Evolutionary conservation across 2,329 filamentous ascomycete species (phyloP).

Genomic region (Hypoxylon sp.): DNA sequence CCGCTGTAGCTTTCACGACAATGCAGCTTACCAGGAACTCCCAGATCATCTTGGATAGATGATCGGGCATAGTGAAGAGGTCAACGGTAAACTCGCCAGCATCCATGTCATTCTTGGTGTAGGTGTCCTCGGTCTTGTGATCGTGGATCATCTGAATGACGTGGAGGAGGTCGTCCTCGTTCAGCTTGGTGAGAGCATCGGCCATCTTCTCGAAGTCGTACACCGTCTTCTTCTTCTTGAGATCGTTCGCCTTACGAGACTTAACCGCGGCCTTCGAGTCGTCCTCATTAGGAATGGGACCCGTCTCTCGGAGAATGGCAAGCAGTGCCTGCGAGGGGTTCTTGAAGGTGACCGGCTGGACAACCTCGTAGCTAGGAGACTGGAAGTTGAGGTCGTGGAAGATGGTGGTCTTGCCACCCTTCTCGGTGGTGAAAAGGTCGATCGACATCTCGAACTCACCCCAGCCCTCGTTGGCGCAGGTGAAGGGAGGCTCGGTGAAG

Average conservation of each 20-base stretch:
- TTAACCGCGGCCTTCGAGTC: conserved; percentile 74
- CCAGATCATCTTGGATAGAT: conserved; percentile 93
- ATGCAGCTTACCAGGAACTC: conserved; percentile 74
- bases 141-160: conserved; percentile 99
- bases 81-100: conserved; percentile 99
- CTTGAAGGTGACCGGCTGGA: conserved; percentile 86
- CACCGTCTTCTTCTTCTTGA: conserved; percentile 82
- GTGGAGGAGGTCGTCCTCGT: conserved; percentile 92
- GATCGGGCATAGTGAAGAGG: conserved; percentile 94
- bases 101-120: conserved; percentile 97
- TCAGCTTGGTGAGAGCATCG: conserved; percentile 87
- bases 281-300: conserved; percentile 83
- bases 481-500: conserved; percentile 87
- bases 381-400: conserved; percentile 94
- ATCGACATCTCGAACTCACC: conserved; percentile 98
- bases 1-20: neutral
- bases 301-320: conserved; percentile 82
- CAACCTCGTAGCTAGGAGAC: conserved; percentile 82
- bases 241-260: conserved; percentile 65
- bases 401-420: conserved; percentile 83
- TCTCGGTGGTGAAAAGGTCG: conserved; percentile 84
- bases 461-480: conserved; percentile 94
- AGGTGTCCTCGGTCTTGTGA: conserved; percentile 93
- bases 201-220: conserved; percentile 96
- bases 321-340: conserved; percentile 92